phyloP scores from a whole-genome alignment of 306 rosid species.

The Biancaea sappan region DNA sequence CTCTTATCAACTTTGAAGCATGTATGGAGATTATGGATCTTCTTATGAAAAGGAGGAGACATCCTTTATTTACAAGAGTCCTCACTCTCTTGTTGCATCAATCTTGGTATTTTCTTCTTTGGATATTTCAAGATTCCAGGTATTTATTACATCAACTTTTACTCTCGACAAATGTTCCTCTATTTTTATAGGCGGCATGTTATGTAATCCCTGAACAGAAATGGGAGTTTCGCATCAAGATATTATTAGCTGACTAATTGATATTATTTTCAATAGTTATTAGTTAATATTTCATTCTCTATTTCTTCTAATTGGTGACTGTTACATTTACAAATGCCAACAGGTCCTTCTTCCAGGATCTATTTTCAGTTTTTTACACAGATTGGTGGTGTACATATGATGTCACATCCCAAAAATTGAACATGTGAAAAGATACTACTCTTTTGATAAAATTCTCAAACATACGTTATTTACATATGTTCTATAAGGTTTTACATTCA shows the following conservation, averaged over 20 bases:
- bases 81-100: conserved; percentile 74
- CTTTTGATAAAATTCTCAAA: too few relatives aligned
- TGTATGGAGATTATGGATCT: conserved; percentile 89
- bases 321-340: neutral
- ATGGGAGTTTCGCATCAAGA: conserved; percentile 60
- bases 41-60: conserved; percentile 83
- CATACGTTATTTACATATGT: too few relatives aligned
- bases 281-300: neutral
- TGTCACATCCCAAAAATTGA: too few relatives aligned
- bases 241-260: neutral
- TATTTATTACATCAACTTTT: neutral
- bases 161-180: neutral
- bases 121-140: neutral
- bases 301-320: neutral
- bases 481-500: too few relatives aligned
- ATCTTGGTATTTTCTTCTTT: conserved; percentile 60
- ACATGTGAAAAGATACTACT: too few relatives aligned
- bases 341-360: neutral
- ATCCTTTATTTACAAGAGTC: conserved; percentile 50
- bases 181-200: conserved; percentile 62
- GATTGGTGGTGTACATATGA: neutral
- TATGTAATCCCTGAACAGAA: conserved; percentile 76
- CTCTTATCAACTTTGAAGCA: conserved; percentile 69
- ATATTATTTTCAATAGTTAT: too few relatives aligned
- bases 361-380: neutral